Percentiles rank a stretch among this genome's conserved stretches.
These are phyloP conservation scores for Salvia hispanica DNA, from an alignment of 257 asterid genomes.

Conservation along the genomic window DNA sequence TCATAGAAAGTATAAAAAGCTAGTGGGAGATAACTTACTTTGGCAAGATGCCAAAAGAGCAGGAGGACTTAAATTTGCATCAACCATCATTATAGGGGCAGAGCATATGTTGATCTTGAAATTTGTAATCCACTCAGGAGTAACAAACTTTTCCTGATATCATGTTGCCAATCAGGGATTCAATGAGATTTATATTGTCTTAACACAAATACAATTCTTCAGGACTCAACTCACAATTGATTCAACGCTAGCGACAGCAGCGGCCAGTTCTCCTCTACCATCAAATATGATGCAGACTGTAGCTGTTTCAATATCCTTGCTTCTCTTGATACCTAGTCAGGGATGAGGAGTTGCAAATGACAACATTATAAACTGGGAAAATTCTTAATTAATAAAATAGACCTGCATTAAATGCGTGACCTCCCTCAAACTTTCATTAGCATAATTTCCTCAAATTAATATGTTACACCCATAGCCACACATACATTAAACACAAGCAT, in stretches of 20 bases:
- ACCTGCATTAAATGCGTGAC: background rate
- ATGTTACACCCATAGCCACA: background rate
- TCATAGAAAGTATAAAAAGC: background rate
- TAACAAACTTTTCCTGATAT: slow-evolving; percentile 78
- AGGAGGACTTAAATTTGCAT: slow-evolving; percentile 78
- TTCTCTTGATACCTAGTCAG: slow-evolving; percentile 70
- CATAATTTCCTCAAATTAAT: too few species aligned
- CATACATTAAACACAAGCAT: background rate
- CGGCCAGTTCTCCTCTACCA: slow-evolving; percentile 82
- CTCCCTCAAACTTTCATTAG: slow-evolving; percentile 5
- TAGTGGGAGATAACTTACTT: slow-evolving; percentile 43
- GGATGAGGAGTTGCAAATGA: slow-evolving; percentile 19
- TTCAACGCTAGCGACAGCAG: slow-evolving; percentile 86
- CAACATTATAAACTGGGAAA: background rate
- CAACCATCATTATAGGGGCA: slow-evolving; percentile 77
- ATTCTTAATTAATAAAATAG: background rate
- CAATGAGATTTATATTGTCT: background rate
- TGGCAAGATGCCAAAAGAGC: slow-evolving; percentile 71
- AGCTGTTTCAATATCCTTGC: slow-evolving; percentile 66
- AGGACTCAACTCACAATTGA: slow-evolving; percentile 59
- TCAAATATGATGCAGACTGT: slow-evolving; percentile 78
- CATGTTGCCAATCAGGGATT: slow-evolving; percentile 27
- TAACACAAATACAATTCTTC: slow-evolving; percentile 18
- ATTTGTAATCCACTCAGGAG: slow-evolving; percentile 74
- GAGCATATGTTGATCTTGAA: slow-evolving; percentile 56